A percentile compares a stretch with the other conserved stretches of the same genome.
Conservation (phyloP, 2,329 filamentous ascomycete species). For the Cladophialophora carrionii region DNA sequence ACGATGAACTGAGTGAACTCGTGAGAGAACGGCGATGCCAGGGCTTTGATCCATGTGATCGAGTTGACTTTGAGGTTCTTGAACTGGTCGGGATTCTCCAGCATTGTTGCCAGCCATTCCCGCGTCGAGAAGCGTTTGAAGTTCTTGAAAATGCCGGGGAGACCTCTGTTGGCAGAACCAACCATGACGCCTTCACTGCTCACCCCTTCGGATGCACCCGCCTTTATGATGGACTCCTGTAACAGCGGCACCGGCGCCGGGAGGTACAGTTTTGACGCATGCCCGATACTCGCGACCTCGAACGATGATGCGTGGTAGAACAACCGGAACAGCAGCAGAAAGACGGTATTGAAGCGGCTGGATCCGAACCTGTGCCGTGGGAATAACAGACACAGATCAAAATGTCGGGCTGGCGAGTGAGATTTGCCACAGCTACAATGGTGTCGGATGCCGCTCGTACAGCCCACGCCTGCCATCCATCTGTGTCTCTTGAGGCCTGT, state of each 20-base stretch:
- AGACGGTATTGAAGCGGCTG: conserved; percentile 31
- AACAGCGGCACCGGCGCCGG: background rate
- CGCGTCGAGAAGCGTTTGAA: conserved; percentile 26
- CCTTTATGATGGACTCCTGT: background rate
- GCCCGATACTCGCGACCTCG: conserved; percentile 10
- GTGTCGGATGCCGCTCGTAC: conserved; percentile 4
- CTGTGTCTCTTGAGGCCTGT: conserved; percentile 13
- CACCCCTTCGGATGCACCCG: background rate
- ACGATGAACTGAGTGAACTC: conserved; percentile 37
- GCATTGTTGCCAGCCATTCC: conserved; percentile 19
- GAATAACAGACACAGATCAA: conserved; percentile 25
- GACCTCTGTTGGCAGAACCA: background rate
- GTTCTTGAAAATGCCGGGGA: conserved; percentile 16
- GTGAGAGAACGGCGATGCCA: conserved; percentile 36
- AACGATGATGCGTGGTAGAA: conserved; percentile 34
- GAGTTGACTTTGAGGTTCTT: conserved; percentile 25
- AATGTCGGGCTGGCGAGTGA: conserved; percentile 11
- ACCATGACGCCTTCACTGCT: background rate
- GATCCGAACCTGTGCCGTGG: conserved; percentile 31
- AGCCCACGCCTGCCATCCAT: conserved; percentile 16
- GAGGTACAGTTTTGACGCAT: background rate
- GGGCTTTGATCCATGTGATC: conserved; percentile 37
- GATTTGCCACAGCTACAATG: conserved; percentile 25
- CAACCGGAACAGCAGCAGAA: conserved; percentile 31
- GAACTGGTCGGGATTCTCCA: conserved; percentile 8